Percentiles rank a stretch among this genome's conserved stretches.
Conservation (phyloP, 2,329 filamentous ascomycete species). For the Botrytis squamosa region DNA sequence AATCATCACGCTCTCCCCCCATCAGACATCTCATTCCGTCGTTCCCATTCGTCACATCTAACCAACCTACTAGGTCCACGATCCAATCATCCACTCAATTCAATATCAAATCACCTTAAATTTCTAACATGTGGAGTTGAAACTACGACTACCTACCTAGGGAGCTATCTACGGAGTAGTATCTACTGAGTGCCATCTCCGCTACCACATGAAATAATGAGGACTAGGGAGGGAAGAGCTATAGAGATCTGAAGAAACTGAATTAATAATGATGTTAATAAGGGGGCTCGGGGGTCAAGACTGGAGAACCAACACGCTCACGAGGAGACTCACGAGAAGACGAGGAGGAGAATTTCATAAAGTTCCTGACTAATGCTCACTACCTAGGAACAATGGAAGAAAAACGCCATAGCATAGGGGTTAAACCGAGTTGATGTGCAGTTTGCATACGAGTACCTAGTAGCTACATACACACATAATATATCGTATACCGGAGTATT, state of each 20-base stretch:
- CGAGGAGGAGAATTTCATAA: neutral
- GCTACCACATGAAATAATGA: neutral
- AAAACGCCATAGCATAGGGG: neutral
- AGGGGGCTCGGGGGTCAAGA: neutral
- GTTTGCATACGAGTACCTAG: neutral
- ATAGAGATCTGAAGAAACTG: neutral
- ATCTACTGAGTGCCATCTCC: neutral
- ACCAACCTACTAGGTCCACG: neutral
- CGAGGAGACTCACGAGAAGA: too few species aligned
- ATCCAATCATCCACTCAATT: neutral
- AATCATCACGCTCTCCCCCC: neutral
- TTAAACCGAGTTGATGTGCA: neutral
- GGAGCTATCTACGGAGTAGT: too few species aligned
- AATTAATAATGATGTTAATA: neutral
- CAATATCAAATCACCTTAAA: neutral
- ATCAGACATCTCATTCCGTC: neutral
- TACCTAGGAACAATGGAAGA: neutral
- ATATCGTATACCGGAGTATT: neutral
- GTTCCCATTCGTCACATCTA: neutral
- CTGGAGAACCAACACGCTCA: neutral
- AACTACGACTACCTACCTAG: neutral
- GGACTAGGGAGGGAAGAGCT: neutral
- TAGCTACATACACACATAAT: neutral
- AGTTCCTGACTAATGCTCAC: neutral
- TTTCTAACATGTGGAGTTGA: neutral